Evolutionary conservation across 495 filamentous ascomycete genomes (phyloP).

Genomic region (Trichoderma asperelloides): DNA sequence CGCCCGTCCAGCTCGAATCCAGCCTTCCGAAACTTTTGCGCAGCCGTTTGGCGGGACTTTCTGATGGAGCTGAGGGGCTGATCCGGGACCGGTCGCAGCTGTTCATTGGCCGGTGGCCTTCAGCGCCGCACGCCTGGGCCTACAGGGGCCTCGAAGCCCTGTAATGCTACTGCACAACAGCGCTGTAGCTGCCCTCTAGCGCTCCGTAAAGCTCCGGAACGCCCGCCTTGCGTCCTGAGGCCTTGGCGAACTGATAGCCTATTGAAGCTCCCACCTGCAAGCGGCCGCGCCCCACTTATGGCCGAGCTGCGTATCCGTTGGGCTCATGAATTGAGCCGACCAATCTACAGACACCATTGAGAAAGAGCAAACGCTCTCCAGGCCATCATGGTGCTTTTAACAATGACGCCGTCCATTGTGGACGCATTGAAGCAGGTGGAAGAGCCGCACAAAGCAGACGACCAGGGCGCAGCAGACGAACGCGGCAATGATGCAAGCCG

Average conservation of each 20-base stretch:
- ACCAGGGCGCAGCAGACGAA: slow-evolving; percentile 2
- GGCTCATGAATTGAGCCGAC: not conserved
- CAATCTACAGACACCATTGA: not conserved
- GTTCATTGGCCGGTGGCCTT: not conserved
- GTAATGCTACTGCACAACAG: not conserved
- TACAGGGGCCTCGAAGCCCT: not conserved
- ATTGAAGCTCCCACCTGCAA: slow-evolving; percentile 13
- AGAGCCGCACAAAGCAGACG: slow-evolving; percentile 19
- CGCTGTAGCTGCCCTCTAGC: not conserved
- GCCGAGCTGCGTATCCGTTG: no score
- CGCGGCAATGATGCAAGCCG: slow-evolving; percentile 32
- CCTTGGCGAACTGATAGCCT: slow-evolving; percentile 12
- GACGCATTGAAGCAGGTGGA: slow-evolving; percentile 41
- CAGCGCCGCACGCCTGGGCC: not conserved
- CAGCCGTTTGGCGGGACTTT: not conserved
- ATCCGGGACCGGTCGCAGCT: not conserved
- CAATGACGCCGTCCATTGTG: slow-evolving; percentile 61
- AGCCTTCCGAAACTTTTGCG: slow-evolving; percentile 3
- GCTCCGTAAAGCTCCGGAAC: not conserved
- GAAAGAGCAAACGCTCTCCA: not conserved
- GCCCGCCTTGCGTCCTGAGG: not conserved
- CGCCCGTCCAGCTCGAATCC: not conserved
- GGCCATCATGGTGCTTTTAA: slow-evolving; percentile 63
- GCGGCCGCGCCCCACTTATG: not conserved
- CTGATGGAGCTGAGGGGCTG: not conserved